Evolutionary conservation across 1,284 basidiomycete genomes (phyloP), one percentile per base, ranked within the genome.

Genomic region (Trichosporon sp.): DNA sequence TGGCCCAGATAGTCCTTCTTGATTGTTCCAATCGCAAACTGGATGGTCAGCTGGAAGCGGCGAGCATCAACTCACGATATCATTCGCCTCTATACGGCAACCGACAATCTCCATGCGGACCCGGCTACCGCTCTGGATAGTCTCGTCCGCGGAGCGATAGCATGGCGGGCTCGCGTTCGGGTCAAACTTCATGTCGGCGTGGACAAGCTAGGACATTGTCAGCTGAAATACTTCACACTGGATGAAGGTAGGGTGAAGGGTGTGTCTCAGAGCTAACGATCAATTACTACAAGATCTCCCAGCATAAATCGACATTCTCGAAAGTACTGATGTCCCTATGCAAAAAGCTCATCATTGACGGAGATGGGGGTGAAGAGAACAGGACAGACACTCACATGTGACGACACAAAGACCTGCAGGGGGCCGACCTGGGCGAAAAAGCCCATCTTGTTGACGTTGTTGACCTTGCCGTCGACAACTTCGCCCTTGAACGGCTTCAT

Each of bases 401-500:
- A 91, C 19, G 94, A 95, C 23, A 97, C 90, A 76, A 96, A 96
- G 59, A 93, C 91, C 46, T 88, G 87, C 68, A 96, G 78, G 16
- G 95, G 96, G 40, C 96, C 96, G 59, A 95, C 93, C 70, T 95
- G 91, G 58, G 92, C 93, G 71, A 98, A 97, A 37, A 65, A 40
- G 70, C 88, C 72, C 71, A 92, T 92, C 85, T 69, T 69, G 80
- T 91, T 96, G 44, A 99, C 96, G 70, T 92, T 95, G 70, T 89
- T 90, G 27, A 99, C 95, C 8, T 95, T 89, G 1, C 93, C 95
- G 79, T 99, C 96, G 36, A 99, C 91, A 5, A 98, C 95, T 80
- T 99, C 95, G 23, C 95, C 95, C 81, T 98, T 97, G 86, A 98
- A 99, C 33, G 94, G 95, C 80, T 95, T 93, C 85, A 95, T 95